Conservation (phyloP, 2,329 filamentous ascomycete species). For the Phoma sp. region DNA sequence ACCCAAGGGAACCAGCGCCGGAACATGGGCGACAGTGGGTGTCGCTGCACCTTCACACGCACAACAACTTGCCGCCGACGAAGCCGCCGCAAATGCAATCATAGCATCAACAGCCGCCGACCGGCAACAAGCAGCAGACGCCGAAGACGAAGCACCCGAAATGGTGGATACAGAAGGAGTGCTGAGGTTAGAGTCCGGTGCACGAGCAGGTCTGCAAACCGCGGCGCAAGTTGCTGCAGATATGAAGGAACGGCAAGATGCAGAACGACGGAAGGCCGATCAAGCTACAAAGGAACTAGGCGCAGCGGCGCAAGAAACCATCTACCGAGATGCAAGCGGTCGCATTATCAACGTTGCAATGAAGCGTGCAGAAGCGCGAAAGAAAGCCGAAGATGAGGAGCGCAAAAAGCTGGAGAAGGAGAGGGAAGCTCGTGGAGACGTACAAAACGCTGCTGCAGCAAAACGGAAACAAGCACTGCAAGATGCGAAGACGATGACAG, state of each 20-base stretch:
- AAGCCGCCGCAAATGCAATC: conserved; percentile 76
- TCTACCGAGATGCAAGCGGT: conserved; percentile 93
- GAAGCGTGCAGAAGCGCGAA: conserved; percentile 85
- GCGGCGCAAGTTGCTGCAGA: conserved; percentile 71
- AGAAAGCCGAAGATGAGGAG: conserved; percentile 75
- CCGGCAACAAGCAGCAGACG: conserved; percentile 53
- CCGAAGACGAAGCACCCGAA: conserved; percentile 53
- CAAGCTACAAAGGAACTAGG: conserved; percentile 48
- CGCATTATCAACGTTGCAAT: conserved; percentile 92
- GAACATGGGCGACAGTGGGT: conserved; percentile 74
- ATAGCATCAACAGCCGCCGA: conserved; percentile 75
- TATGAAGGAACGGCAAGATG: conserved; percentile 67
- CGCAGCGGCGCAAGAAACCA: conserved; percentile 68
- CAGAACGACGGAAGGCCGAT: conserved; percentile 61
- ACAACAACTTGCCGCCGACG: conserved; percentile 73
- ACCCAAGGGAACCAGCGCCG: conserved; percentile 26
- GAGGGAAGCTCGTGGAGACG: conserved; percentile 80
- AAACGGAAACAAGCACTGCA: conserved; percentile 71
- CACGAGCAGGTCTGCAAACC: conserved; percentile 84
- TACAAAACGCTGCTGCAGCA: conserved; percentile 74
- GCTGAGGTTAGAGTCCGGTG: conserved; percentile 84
- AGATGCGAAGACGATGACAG: conserved; percentile 80
- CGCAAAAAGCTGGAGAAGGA: conserved; percentile 68
- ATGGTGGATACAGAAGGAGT: conserved; percentile 46
- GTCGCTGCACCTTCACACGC: conserved; percentile 56